Evolutionary conservation across 345 rosid genomes (phyloP), one percentile per base, ranked within the genome.

Genomic region (Camelina laxa): DNA sequence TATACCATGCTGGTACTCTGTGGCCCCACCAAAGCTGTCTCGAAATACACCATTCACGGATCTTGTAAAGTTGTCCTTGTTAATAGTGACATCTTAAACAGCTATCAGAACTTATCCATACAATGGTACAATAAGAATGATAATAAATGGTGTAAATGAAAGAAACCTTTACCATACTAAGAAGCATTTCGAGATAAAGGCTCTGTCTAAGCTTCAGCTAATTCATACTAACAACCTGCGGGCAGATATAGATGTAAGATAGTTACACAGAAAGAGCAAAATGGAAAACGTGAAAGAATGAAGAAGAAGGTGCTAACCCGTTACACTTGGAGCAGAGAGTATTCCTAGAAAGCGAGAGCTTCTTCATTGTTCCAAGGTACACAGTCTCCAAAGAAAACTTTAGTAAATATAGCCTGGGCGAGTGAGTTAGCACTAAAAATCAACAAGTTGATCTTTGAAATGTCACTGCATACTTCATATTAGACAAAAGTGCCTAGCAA

Each of bases 11-110:
- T 53, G 97, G 99, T 53, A 95, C 82, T 13, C 88, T 88, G 59
- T 95, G 98, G 54, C 24, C 24, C 24, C 24, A 22, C 24, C 98
- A 92, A 21, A 95, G 94, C 83, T 95, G 98, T 88, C 98, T 87
- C 27, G 96, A 92, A 65, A 92, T 75, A 75, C 98, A 95, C 99
- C 99, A 92, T 81, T 95, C 99, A 49, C 89, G 91, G 42, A 92
- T 92, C 78, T 88, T 95, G 88, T 20, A 54, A 48, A 42, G 50
- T 79, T 22, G 64, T 24, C 47, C 1, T 3, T 22, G 24, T 24
- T 24, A 24, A 62, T 22, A 53, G 33, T 30, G 56, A 39, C 17
- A 60, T 60, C 33, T 19, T 39, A 60, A 61, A 41, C 13, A 21
- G 27, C 27, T 24, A 24, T 3, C 27, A 24, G 4, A 24, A 1